These are phyloP conservation scores for Kodamaea kakaduensis DNA, from an alignment of 805 yeast species.

Conservation along the genomic window DNA sequence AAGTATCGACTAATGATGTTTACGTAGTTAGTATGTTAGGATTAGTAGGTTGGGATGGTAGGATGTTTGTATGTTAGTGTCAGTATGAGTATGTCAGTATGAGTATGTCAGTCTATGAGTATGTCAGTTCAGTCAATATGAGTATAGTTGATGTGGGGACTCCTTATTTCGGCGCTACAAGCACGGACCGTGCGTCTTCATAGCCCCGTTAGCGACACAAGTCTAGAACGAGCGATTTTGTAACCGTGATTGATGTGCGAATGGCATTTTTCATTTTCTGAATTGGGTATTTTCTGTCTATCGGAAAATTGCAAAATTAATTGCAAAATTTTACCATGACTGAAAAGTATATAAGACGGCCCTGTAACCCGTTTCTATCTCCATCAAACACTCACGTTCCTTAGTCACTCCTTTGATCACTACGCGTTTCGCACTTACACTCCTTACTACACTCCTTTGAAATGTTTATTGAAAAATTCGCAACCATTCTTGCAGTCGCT, in stretches of 20 bases:
- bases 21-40: too few species aligned
- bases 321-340: background rate
- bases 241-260: background rate
- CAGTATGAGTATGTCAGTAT: too few species aligned
- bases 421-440: too few species aligned
- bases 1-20: too few species aligned
- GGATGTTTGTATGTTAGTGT: too few species aligned
- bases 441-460: conserved; percentile 7
- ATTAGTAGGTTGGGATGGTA: too few species aligned
- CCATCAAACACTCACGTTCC: conserved; percentile 5
- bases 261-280: background rate
- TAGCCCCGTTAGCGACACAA: background rate
- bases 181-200: background rate
- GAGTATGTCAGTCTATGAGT: too few species aligned
- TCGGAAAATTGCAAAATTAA: conserved; percentile 3
- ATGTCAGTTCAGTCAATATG: too few species aligned
- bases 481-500: conserved; percentile 9
- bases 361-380: background rate
- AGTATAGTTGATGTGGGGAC: too few species aligned
- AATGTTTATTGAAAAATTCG: conserved; percentile 11
- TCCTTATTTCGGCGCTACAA: too few species aligned
- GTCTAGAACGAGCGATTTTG: background rate
- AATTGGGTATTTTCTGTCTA: background rate
- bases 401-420: too few species aligned
- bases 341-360: conserved; percentile 1